Conservation (phyloP, 768 basidiomycete genomes). For the Agaricus subrufescens region DNA sequence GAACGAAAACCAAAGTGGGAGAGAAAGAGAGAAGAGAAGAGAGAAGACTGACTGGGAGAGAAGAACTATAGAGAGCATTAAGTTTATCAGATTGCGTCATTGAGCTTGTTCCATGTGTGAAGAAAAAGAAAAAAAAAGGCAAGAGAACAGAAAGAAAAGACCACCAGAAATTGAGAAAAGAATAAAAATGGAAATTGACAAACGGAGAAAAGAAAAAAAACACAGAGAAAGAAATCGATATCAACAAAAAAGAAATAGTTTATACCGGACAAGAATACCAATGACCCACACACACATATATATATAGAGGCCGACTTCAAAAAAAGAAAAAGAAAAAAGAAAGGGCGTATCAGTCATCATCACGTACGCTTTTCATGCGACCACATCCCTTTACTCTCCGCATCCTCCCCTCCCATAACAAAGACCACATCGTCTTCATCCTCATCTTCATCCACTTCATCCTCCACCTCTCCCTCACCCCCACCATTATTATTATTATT, state of each 20-base stretch:
- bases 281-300: background rate
- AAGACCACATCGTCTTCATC: constrained; percentile 79
- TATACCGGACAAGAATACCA: background rate
- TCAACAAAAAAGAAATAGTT: no score
- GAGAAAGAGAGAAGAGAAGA: background rate
- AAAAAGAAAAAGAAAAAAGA: background rate
- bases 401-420: constrained; percentile 44
- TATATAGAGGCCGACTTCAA: no score
- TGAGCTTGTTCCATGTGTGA: background rate
- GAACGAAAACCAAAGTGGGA: background rate
- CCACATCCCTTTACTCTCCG: constrained; percentile 27
- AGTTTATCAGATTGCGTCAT: constrained; percentile 1
- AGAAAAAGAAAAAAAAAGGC: background rate
- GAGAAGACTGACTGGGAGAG: background rate
- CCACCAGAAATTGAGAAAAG: background rate
- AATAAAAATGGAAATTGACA: background rate
- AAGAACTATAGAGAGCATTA: constrained; percentile 1
- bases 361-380: constrained; percentile 24
- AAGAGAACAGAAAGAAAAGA: background rate
- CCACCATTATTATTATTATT: background rate
- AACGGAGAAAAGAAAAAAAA: background rate
- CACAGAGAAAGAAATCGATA: no score
- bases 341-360: background rate
- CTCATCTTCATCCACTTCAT: constrained; percentile 47
- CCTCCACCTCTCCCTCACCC: constrained; percentile 15